These are phyloP conservation scores for Melaleuca quinquenervia DNA, from an alignment of 345 rosid genomes.

Conservation along the genomic window DNA sequence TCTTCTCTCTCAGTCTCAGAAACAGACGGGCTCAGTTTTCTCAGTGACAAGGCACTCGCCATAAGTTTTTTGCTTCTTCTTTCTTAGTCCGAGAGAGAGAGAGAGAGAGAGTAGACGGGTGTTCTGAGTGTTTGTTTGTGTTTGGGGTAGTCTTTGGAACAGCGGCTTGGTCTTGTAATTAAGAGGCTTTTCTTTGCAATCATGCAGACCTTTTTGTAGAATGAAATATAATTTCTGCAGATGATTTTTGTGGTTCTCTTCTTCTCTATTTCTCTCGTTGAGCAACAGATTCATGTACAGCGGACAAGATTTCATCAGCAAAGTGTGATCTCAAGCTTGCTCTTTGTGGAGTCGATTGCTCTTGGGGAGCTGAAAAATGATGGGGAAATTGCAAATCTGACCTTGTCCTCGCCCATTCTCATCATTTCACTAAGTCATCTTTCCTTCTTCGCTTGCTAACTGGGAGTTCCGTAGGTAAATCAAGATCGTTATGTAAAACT, in stretches of 20 bases:
- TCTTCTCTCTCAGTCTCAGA: conserved; percentile 9
- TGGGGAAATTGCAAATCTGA: too few relatives aligned
- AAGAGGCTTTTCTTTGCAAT: not conserved
- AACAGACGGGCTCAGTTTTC: not conserved
- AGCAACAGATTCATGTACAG: too few relatives aligned
- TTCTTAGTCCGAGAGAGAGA: too few relatives aligned
- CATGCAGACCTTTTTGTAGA: not conserved
- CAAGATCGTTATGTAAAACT: not conserved
- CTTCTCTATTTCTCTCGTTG: not conserved
- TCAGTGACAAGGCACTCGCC: not conserved
- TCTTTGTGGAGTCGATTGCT: too few relatives aligned
- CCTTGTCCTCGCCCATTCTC: too few relatives aligned
- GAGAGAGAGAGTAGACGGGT: too few relatives aligned
- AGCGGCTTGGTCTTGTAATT: not conserved
- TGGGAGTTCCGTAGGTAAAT: not conserved
- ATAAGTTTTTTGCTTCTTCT: too few relatives aligned
- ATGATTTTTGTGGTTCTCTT: not conserved
- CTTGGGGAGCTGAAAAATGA: too few relatives aligned
- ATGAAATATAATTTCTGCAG: not conserved
- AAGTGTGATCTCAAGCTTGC: too few relatives aligned
- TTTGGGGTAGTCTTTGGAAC: not conserved
- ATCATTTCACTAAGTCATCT: too few relatives aligned
- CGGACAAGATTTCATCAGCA: too few relatives aligned
- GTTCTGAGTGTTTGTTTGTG: not conserved
- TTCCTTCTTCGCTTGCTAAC: too few relatives aligned